These are phyloP conservation scores for Talaromyces sp. DNA, from an alignment of 2,329 filamentous ascomycete species.

Conservation along the genomic window DNA sequence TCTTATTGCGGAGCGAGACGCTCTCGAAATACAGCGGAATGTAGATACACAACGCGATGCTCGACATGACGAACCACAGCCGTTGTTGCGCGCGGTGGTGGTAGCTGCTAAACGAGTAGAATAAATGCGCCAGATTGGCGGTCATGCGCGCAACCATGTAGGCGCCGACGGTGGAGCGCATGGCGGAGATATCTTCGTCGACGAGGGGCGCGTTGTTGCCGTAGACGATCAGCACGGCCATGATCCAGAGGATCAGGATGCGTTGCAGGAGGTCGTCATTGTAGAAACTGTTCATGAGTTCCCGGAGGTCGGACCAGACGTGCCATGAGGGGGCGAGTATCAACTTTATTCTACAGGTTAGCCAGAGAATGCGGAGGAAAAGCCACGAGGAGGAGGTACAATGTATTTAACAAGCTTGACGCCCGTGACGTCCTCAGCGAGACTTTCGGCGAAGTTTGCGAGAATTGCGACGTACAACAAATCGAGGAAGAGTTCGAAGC, in stretches of 20 bases:
- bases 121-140: conserved; percentile 36
- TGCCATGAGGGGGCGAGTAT: conserved; percentile 51
- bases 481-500: conserved; percentile 52
- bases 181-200: conserved; percentile 43
- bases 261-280: conserved; percentile 50
- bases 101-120: conserved; percentile 47
- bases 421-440: conserved; percentile 47
- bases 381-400: conserved; percentile 13
- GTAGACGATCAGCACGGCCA: conserved; percentile 50
- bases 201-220: conserved; percentile 47
- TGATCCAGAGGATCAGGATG: conserved; percentile 50
- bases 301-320: conserved; percentile 50
- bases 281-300: conserved; percentile 54
- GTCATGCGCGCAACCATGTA: conserved; percentile 47
- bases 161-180: conserved; percentile 47
- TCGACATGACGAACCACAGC: conserved; percentile 43
- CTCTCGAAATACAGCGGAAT: conserved; percentile 45
- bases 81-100: conserved; percentile 49
- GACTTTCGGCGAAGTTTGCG: conserved; percentile 50
- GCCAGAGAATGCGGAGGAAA: background rate
- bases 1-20: conserved; percentile 42
- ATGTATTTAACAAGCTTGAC: conserved; percentile 48
- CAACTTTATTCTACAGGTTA: conserved; percentile 25
- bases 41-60: conserved; percentile 41
- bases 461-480: conserved; percentile 50